These are phyloP conservation scores for Citropsis articulata DNA, from an alignment of 345 rosid species.

Conservation along the genomic window DNA sequence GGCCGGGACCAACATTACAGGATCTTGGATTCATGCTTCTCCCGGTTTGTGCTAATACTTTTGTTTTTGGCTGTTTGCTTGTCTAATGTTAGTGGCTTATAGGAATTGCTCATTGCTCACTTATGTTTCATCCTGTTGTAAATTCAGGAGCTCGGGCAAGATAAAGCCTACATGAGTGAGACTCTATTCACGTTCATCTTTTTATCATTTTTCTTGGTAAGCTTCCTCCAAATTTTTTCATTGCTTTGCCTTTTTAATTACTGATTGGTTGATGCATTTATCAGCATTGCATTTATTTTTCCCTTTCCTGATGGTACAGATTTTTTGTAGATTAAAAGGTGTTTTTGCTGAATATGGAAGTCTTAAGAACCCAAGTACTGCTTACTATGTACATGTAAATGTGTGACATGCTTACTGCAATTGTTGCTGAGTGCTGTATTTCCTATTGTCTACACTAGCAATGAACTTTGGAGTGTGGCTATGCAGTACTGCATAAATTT, in stretches of 20 bases:
- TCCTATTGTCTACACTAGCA: background rate
- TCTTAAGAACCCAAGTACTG: background rate
- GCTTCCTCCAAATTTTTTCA: conserved; percentile 18
- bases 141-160: conserved; percentile 90
- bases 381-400: background rate
- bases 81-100: background rate
- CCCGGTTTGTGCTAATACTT: conserved; percentile 55
- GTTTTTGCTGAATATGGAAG: background rate
- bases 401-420: background rate
- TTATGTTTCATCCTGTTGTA: conserved; percentile 13
- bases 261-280: background rate
- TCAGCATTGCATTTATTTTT: conserved; percentile 11
- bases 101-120: background rate
- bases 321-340: background rate
- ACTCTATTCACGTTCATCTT: conserved; percentile 67
- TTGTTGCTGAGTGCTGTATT: background rate
- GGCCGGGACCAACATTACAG: conserved; percentile 81
- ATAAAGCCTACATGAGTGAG: conserved; percentile 89
- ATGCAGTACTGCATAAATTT: background rate
- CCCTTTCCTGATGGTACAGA: background rate
- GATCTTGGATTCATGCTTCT: conserved; percentile 86
- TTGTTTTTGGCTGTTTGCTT: conserved; percentile 7
- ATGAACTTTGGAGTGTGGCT: background rate
- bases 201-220: conserved; percentile 72
- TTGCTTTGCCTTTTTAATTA: background rate